A percentile compares a stretch with the other conserved stretches of the same genome.
Evolutionary conservation across 805 yeast species (phyloP).

Genomic region (Saccharomycopsis lassenensis): DNA sequence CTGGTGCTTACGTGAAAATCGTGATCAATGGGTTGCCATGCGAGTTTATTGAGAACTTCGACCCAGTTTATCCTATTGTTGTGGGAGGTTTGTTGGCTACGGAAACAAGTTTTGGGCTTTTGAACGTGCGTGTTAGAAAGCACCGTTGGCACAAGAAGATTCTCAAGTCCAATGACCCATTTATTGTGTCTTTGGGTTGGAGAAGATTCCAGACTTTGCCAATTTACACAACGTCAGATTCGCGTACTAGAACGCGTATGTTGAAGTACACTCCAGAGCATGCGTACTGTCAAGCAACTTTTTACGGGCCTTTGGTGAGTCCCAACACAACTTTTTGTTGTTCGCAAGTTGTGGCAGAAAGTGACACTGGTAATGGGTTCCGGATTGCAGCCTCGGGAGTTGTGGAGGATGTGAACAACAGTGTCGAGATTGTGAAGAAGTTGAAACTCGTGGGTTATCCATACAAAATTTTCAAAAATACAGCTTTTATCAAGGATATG

Average conservation of each 20-base stretch:
- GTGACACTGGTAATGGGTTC: conserved; percentile 79
- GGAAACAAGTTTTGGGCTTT: conserved; percentile 85
- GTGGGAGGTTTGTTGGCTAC: conserved; percentile 87
- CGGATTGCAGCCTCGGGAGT: conserved; percentile 96
- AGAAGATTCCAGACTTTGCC: conserved; percentile 97
- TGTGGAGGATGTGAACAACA: conserved; percentile 84
- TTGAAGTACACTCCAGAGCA: conserved; percentile 97
- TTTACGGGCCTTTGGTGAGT: conserved; percentile 94
- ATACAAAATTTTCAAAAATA: conserved; percentile 83
- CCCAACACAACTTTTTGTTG: conserved; percentile 98
- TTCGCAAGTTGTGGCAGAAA: conserved; percentile 75
- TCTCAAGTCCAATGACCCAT: conserved; percentile 88
- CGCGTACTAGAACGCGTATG: conserved; percentile 96
- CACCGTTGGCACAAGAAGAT: conserved; percentile 99
- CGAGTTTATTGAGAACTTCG: conserved; percentile 80
- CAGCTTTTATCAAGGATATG: conserved; percentile 97
- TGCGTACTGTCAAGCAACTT: conserved; percentile 89
- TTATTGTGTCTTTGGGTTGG: conserved; percentile 93
- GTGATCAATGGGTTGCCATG: conserved; percentile 78
- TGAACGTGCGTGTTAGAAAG: conserved; percentile 89
- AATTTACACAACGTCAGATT: conserved; percentile 89
- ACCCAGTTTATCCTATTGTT: conserved; percentile 75
- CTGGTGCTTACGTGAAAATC: conserved; percentile 88
- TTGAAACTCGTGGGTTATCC: conserved; percentile 94
- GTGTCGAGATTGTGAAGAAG: conserved; percentile 89